A percentile compares a stretch with the other conserved stretches of the same genome.
These are phyloP conservation scores for Neotropicomus parvogracilis DNA, from an alignment of 1,284 basidiomycete genomes.

Conservation along the genomic window DNA sequence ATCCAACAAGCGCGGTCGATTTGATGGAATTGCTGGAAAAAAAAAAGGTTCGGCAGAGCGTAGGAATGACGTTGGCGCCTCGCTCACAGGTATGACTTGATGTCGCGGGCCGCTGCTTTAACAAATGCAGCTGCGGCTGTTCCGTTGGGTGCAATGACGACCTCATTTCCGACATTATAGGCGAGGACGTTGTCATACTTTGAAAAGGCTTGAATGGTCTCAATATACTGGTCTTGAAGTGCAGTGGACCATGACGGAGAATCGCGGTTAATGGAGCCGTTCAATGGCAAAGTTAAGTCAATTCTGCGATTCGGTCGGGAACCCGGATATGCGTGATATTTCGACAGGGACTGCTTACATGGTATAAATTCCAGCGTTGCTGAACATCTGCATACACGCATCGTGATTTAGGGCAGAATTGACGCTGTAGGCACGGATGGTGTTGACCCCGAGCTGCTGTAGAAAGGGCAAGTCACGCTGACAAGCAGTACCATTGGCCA, in stretches of 20 bases:
- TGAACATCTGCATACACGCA: slow-evolving; percentile 77
- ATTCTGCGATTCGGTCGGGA: slow-evolving; percentile 46
- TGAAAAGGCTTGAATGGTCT: slow-evolving; percentile 75
- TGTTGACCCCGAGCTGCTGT: slow-evolving; percentile 65
- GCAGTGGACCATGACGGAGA: slow-evolving; percentile 80
- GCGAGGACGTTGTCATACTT: slow-evolving; percentile 83
- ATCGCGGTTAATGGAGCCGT: slow-evolving; percentile 80
- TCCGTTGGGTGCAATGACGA: slow-evolving; percentile 56
- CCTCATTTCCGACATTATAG: slow-evolving; percentile 89
- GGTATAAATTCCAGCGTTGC: slow-evolving; percentile 80
- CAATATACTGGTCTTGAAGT: slow-evolving; percentile 75
- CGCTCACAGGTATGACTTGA: slow-evolving; percentile 77
- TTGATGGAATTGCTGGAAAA: slow-evolving; percentile 58
- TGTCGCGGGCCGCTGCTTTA: slow-evolving; percentile 88
- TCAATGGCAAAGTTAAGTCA: slow-evolving; percentile 80
- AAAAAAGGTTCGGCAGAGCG: background rate
- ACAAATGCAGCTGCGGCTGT: slow-evolving; percentile 76
- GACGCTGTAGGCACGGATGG: slow-evolving; percentile 83
- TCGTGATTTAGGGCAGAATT: slow-evolving; percentile 82
- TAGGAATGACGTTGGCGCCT: background rate
- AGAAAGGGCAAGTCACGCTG: slow-evolving; percentile 77
- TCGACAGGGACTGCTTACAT: slow-evolving; percentile 53
- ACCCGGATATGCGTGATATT: background rate
- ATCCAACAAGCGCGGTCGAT: slow-evolving; percentile 73
- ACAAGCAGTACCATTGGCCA: slow-evolving; percentile 68